Evolutionary conservation across 768 basidiomycete species (phyloP).

Genomic region (Chalciporus sphaerocephalus): DNA sequence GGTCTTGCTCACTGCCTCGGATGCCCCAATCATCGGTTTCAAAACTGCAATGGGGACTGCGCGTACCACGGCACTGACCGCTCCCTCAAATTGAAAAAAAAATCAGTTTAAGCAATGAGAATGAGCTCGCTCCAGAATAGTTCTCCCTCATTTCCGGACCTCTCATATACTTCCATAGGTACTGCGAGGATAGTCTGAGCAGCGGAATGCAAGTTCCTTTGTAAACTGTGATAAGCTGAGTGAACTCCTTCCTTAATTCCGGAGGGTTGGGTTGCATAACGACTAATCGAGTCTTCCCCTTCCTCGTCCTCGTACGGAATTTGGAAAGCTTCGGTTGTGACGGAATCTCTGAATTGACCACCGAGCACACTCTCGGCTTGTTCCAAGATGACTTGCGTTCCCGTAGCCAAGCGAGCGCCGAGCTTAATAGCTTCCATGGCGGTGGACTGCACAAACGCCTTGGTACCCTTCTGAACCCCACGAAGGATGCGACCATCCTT

Average conservation of each 20-base stretch:
- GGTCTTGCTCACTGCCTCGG: conserved; percentile 94
- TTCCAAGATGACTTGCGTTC: conserved; percentile 96
- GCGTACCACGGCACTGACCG: conserved; percentile 89
- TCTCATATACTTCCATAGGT: conserved; percentile 98
- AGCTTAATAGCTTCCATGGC: conserved; percentile 94
- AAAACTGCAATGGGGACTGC: conserved; percentile 97
- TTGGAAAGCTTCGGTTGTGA: conserved; percentile 66
- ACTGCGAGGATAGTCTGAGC: conserved; percentile 98
- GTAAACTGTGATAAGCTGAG: conserved; percentile 86
- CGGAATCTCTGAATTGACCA: conserved; percentile 60
- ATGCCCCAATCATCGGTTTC: conserved; percentile 97
- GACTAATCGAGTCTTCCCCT: conserved; percentile 65
- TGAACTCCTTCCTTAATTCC: conserved; percentile 85
- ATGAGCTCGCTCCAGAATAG: background rate
- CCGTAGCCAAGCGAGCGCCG: conserved; percentile 90
- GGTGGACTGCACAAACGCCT: conserved; percentile 88
- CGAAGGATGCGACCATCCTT: conserved; percentile 92
- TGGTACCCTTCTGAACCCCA: conserved; percentile 92
- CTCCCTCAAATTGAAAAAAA: conserved; percentile 52
- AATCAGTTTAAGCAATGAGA: background rate
- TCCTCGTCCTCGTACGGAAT: conserved; percentile 35
- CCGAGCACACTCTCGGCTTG: conserved; percentile 90
- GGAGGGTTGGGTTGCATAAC: conserved; percentile 87
- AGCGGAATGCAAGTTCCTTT: conserved; percentile 83
- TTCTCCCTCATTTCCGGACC: conserved; percentile 80